Percentiles rank a stretch among this genome's conserved stretches.
Evolutionary conservation across 345 rosid species (phyloP).

Genomic region (Carallia pectinifolia): DNA sequence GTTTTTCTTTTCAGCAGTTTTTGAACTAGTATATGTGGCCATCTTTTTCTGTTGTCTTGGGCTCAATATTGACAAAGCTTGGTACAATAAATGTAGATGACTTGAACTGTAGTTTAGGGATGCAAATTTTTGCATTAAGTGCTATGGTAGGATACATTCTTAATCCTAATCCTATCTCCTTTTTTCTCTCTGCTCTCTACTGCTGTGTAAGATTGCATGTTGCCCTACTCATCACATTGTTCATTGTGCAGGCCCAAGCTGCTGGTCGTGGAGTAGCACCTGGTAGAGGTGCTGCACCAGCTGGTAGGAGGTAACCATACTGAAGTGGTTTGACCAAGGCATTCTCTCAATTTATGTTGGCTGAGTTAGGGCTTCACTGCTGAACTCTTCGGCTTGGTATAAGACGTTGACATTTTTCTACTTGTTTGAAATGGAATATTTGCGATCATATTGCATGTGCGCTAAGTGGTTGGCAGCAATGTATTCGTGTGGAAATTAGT

Average conservation of each 20-base stretch:
- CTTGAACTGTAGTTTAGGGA: background rate
- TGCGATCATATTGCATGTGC: background rate
- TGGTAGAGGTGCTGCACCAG: conserved; percentile 78
- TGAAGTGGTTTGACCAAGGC: background rate
- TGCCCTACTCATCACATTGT: background rate
- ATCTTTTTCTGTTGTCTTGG: background rate
- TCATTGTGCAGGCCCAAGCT: conserved; percentile 54
- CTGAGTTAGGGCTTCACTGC: background rate
- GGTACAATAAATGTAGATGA: background rate
- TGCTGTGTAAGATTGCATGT: background rate
- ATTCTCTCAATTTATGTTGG: background rate
- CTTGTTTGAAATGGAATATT: background rate
- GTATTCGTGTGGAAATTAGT: background rate
- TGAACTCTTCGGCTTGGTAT: background rate
- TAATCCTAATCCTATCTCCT: background rate
- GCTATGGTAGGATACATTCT: background rate
- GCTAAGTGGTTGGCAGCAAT: conserved; percentile 1
- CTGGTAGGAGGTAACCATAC: conserved; percentile 58
- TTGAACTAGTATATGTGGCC: no score
- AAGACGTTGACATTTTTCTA: background rate
- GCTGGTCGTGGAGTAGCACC: conserved; percentile 74
- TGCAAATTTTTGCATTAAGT: background rate
- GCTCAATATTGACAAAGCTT: background rate
- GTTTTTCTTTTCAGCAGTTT: background rate
- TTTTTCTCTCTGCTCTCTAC: background rate